Conservation (phyloP, 768 basidiomycete species). For the Boletales sp. region DNA sequence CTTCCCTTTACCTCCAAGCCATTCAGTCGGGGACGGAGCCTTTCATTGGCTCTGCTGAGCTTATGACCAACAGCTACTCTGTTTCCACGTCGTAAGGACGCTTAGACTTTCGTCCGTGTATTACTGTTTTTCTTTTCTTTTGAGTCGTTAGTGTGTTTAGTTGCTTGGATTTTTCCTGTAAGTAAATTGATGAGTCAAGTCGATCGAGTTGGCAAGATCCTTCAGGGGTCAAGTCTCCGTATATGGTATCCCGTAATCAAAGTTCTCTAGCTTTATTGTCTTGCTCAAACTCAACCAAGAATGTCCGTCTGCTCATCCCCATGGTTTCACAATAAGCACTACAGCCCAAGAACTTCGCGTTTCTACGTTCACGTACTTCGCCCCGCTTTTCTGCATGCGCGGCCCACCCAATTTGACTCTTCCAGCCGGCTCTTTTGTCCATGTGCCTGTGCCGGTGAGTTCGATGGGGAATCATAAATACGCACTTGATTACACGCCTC, state of each 20-base stretch:
- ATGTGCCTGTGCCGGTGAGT: neutral
- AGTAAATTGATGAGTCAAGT: too few relatives aligned
- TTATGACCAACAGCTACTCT: conserved; percentile 41
- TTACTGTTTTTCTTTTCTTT: too few relatives aligned
- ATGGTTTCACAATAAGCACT: conserved; percentile 30
- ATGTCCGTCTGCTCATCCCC: conserved; percentile 14
- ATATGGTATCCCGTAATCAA: conserved; percentile 2
- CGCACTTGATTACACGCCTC: neutral
- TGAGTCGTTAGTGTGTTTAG: too few relatives aligned
- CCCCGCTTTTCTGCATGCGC: neutral
- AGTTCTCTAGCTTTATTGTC: conserved; percentile 19
- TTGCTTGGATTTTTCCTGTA: too few relatives aligned
- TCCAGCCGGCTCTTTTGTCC: conserved; percentile 19
- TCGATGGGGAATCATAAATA: conserved; percentile 22
- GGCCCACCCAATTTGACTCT: neutral
- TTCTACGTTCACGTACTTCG: conserved; percentile 20
- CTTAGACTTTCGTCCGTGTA: too few relatives aligned
- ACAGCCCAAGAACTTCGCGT: conserved; percentile 13
- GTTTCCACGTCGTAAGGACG: conserved; percentile 21
- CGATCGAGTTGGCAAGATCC: too few relatives aligned
- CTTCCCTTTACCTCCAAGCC: conserved; percentile 47
- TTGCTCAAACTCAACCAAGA: conserved; percentile 13
- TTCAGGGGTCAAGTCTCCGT: too few relatives aligned
- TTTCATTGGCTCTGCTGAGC: conserved; percentile 47
- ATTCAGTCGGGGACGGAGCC: conserved; percentile 57